Evolutionary conservation across 148 eudicot genomes (phyloP).

Genomic region (Oxyria digyna): DNA sequence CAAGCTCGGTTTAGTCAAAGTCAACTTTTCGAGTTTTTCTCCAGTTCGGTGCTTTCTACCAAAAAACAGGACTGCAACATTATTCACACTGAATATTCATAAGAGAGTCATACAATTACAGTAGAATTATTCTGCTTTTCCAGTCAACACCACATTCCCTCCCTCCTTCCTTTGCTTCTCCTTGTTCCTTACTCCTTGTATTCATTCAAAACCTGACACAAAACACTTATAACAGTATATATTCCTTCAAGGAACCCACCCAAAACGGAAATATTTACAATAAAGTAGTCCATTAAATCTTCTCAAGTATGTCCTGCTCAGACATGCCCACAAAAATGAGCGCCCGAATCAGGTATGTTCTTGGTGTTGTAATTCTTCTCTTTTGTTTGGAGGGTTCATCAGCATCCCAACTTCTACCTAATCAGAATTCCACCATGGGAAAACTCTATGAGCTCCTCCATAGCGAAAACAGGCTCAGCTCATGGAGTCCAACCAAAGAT

Average conservation of each 20-base stretch:
- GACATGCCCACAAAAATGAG: constrained; percentile 9
- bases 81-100: background rate
- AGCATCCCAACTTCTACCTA: constrained; percentile 23
- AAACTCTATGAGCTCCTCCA: constrained; percentile 26
- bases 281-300: background rate
- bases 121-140: background rate
- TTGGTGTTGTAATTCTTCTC: background rate
- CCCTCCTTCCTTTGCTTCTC: background rate
- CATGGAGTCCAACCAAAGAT: constrained; percentile 27
- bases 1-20: background rate
- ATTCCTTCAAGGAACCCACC: background rate
- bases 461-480: constrained; percentile 10
- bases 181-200: background rate
- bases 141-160: constrained; percentile 1
- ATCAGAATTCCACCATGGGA: constrained; percentile 39
- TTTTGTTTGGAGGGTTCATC: constrained; percentile 9
- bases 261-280: background rate
- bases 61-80: background rate
- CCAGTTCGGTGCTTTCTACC: background rate
- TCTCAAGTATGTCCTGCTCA: background rate
- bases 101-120: background rate
- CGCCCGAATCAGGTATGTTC: constrained; percentile 12
- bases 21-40: background rate
- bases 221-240: background rate
- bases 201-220: background rate